These are phyloP conservation scores for Gamarada debralockiae DNA, from an alignment of 495 filamentous ascomycete species.

Conservation along the genomic window DNA sequence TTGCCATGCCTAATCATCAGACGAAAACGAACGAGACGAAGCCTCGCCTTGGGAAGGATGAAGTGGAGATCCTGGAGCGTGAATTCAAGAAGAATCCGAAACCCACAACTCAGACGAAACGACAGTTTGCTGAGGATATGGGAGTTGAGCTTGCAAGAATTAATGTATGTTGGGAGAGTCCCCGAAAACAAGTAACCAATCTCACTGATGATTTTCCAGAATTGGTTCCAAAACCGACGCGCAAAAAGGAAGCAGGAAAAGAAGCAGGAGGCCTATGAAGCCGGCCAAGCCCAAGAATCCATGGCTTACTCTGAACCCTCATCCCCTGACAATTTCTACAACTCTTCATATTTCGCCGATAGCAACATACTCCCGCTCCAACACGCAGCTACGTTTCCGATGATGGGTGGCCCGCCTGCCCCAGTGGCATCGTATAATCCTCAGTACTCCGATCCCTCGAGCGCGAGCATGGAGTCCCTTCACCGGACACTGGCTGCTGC, in stretches of 20 bases:
- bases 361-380: conserved; percentile 6
- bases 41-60: conserved; percentile 75
- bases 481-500: conserved; percentile 22
- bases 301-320: conserved; percentile 23
- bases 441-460: conserved; percentile 21
- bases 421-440: conserved; percentile 22
- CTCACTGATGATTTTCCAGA: conserved; percentile 42
- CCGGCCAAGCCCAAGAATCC: conserved; percentile 15
- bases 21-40: conserved; percentile 40
- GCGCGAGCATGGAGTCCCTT: conserved; percentile 24
- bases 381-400: conserved; percentile 3
- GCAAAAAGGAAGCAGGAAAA: conserved; percentile 28
- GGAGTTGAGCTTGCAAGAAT: conserved; percentile 71
- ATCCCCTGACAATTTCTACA: conserved; percentile 20
- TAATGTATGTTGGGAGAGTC: conserved; percentile 52
- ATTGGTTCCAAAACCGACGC: conserved; percentile 89
- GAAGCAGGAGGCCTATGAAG: conserved; percentile 25
- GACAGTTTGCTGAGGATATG: conserved; percentile 66
- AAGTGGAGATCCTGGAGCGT: conserved; percentile 71
- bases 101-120: conserved; percentile 72
- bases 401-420: conserved; percentile 14
- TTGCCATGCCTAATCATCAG: conserved; percentile 8
- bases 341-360: conserved; percentile 12
- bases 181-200: background rate
- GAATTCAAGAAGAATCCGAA: conserved; percentile 75